Conservation (phyloP, 2,329 filamentous ascomycete genomes). For the Ilyonectria sp. region DNA sequence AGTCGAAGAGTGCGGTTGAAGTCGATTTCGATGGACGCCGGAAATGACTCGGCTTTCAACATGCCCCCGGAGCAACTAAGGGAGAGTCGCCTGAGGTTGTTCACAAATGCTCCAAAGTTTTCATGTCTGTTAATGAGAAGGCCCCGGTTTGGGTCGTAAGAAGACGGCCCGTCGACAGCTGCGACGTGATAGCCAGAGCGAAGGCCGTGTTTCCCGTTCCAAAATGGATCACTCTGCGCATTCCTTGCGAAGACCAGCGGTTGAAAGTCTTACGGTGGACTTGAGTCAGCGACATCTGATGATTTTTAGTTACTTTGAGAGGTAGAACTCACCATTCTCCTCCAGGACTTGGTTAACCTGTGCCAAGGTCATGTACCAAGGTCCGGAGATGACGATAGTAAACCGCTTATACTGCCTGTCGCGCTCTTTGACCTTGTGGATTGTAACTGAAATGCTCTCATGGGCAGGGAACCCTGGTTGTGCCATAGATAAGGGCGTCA, state of each 20-base stretch:
- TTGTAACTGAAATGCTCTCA: no score
- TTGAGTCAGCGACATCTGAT: no score
- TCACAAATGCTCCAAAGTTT: not conserved
- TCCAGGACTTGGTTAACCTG: no score
- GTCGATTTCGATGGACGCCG: slow-evolving; percentile 16
- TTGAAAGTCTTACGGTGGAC: no score
- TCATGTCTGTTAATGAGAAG: slow-evolving; percentile 16
- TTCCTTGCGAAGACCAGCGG: slow-evolving; percentile 10
- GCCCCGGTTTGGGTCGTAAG: slow-evolving; percentile 2
- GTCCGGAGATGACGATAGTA: no score
- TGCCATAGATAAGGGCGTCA: no score
- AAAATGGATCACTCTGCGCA: not conserved
- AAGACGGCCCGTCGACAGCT: slow-evolving; percentile 11
- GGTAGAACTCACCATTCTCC: no score
- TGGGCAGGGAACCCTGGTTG: no score
- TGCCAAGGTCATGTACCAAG: no score
- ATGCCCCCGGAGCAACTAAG: slow-evolving; percentile 12
- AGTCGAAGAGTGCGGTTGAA: slow-evolving; percentile 27
- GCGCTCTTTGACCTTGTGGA: no score
- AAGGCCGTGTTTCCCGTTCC: not conserved
- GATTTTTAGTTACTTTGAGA: no score
- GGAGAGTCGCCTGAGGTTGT: not conserved
- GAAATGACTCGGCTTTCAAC: slow-evolving; percentile 16
- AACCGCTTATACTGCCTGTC: no score
- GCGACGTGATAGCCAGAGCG: slow-evolving; percentile 1